A percentile compares a stretch with the other conserved stretches of the same genome.
Conservation (phyloP, 1,284 basidiomycete species). For the Ceratobasidium sp. region DNA sequence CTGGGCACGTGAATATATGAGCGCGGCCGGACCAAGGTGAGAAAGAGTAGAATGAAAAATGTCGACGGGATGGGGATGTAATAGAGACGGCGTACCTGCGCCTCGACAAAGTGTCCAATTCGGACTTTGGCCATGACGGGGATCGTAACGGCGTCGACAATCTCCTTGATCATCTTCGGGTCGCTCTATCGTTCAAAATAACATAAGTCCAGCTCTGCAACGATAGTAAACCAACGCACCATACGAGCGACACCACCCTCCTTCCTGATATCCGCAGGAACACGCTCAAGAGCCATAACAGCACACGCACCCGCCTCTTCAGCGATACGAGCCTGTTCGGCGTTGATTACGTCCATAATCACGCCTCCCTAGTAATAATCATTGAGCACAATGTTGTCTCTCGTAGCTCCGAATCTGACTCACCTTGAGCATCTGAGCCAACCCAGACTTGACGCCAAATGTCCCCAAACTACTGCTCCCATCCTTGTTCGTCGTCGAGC, state of each 20-base stretch:
- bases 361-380: slow-evolving; percentile 73
- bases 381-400: not conserved
- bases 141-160: slow-evolving; percentile 90
- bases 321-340: slow-evolving; percentile 92
- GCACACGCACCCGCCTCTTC: slow-evolving; percentile 98
- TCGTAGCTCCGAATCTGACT: slow-evolving; percentile 41
- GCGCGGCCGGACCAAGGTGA: slow-evolving; percentile 27
- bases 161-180: slow-evolving; percentile 96
- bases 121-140: slow-evolving; percentile 91
- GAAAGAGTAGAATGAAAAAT: not conserved
- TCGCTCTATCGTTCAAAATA: slow-evolving; percentile 71
- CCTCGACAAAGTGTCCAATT: slow-evolving; percentile 98
- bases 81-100: slow-evolving; percentile 67
- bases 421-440: slow-evolving; percentile 95
- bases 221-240: slow-evolving; percentile 62
- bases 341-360: slow-evolving; percentile 92
- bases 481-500: slow-evolving; percentile 35
- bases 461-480: slow-evolving; percentile 35
- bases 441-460: slow-evolving; percentile 86
- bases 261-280: slow-evolving; percentile 93
- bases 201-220: not conserved
- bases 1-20: slow-evolving; percentile 56
- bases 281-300: slow-evolving; percentile 96
- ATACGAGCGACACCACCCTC: slow-evolving; percentile 94
- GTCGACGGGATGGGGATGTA: not conserved